Evolutionary conservation across 805 yeast genomes (phyloP).

Genomic region (Nadsonia fulvescens): DNA sequence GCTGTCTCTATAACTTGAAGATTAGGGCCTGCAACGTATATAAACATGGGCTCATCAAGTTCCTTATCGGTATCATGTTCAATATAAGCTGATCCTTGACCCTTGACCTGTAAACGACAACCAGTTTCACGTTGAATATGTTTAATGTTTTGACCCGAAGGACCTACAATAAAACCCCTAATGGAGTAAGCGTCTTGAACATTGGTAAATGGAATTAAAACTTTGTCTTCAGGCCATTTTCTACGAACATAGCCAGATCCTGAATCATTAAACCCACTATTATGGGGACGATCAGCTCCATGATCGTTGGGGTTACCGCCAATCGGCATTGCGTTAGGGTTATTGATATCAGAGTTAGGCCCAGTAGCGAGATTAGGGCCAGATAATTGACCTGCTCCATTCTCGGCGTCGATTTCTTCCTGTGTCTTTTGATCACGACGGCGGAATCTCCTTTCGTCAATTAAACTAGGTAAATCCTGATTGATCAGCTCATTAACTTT

Average conservation of each 20-base stretch:
- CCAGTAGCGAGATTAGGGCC: neutral
- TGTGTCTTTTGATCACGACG: slow-evolving; percentile 8
- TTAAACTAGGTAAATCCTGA: slow-evolving; percentile 14
- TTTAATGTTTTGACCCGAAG: slow-evolving; percentile 19
- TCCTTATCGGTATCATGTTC: slow-evolving; percentile 17
- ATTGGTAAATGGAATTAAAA: slow-evolving; percentile 6
- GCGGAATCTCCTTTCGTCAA: slow-evolving; percentile 15
- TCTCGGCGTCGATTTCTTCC: slow-evolving; percentile 1
- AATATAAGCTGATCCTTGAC: slow-evolving; percentile 19
- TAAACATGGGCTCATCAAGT: slow-evolving; percentile 16
- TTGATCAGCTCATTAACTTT: slow-evolving; percentile 38
- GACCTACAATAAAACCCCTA: slow-evolving; percentile 20
- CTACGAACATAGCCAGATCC: slow-evolving; percentile 4
- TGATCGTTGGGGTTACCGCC: no score
- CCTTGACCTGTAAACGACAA: slow-evolving; percentile 19
- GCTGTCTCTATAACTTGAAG: slow-evolving; percentile 13
- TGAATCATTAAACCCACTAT: no score
- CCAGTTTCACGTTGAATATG: slow-evolving; percentile 19
- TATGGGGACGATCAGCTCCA: no score
- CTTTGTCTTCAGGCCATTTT: slow-evolving; percentile 12
- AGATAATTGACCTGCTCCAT: neutral
- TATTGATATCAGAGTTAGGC: slow-evolving; percentile 1
- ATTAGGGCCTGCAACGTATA: slow-evolving; percentile 15
- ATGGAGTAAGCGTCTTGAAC: no score
- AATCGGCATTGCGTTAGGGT: no score